phyloP scores from a whole-genome alignment of 805 yeast genomes.

The Jamesozyma gamospora region DNA sequence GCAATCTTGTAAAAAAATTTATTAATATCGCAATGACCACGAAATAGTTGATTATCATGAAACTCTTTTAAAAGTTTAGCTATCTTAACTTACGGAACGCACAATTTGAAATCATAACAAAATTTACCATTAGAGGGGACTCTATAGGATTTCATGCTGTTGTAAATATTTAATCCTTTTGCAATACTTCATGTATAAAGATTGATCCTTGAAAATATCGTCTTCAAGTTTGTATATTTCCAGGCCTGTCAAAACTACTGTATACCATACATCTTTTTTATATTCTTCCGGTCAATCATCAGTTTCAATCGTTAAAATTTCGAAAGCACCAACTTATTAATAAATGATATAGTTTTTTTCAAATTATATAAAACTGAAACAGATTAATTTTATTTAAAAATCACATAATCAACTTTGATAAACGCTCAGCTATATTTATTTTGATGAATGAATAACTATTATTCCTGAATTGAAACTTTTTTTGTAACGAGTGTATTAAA shows the following conservation, averaged over 20 bases:
- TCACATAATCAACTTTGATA: no score
- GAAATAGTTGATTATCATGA: slow-evolving; percentile 5
- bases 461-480: no score
- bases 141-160: no score
- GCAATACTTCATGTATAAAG: neutral
- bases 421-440: no score
- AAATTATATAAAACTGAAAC: no score
- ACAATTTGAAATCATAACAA: neutral
- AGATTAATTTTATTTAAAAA: no score
- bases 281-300: slow-evolving; percentile 1
- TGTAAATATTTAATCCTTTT: neutral
- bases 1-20: slow-evolving; percentile 4
- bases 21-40: slow-evolving; percentile 9
- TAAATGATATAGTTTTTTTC: no score
- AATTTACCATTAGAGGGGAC: neutral
- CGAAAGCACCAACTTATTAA: neutral
- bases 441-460: no score
- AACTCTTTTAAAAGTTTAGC: neutral
- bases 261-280: neutral
- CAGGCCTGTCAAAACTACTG: neutral
- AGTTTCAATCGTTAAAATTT: slow-evolving; percentile 1
- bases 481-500: no score
- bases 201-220: neutral
- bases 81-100: neutral
- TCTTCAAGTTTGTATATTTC: neutral